These are phyloP conservation scores for Parastagonospora nodorum DNA, from an alignment of 2,329 filamentous ascomycete genomes.

Conservation along the genomic window DNA sequence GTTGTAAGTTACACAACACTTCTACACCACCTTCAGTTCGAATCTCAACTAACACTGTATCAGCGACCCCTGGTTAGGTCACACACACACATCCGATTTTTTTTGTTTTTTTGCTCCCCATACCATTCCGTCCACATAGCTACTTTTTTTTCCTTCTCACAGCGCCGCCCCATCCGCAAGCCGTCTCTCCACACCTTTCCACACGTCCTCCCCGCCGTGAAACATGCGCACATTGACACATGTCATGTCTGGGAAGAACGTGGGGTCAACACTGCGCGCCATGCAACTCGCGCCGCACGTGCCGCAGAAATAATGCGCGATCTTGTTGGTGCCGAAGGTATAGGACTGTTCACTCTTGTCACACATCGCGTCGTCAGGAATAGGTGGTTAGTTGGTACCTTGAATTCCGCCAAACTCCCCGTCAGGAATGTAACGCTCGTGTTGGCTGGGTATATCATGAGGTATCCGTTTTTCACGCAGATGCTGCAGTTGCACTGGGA, in stretches of 20 bases:
- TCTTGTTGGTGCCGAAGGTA: conserved; percentile 1
- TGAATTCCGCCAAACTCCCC: background rate
- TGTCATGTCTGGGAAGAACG: conserved; percentile 16
- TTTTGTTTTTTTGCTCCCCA: no score
- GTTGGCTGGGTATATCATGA: background rate
- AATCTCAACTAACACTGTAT: no score
- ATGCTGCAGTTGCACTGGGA: background rate
- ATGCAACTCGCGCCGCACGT: conserved; percentile 37
- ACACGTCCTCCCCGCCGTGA: conserved; percentile 20
- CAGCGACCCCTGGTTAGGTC: no score
- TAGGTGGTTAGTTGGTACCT: no score
- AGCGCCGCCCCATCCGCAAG: conserved; percentile 21
- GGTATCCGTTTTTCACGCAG: background rate
- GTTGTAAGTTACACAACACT: no score
- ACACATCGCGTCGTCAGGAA: no score
- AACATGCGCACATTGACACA: conserved; percentile 39
- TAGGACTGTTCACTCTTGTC: background rate
- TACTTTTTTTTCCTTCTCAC: background rate
- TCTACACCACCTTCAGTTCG: no score
- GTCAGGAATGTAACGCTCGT: background rate
- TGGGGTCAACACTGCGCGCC: conserved; percentile 18
- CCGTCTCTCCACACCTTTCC: conserved; percentile 21
- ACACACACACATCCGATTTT: no score
- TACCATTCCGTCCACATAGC: no score
- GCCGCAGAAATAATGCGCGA: conserved; percentile 38